Base-by-base conservation (phyloP, 192 early-diverging fungal species). In the Pilobolus umbonatus region DNA sequence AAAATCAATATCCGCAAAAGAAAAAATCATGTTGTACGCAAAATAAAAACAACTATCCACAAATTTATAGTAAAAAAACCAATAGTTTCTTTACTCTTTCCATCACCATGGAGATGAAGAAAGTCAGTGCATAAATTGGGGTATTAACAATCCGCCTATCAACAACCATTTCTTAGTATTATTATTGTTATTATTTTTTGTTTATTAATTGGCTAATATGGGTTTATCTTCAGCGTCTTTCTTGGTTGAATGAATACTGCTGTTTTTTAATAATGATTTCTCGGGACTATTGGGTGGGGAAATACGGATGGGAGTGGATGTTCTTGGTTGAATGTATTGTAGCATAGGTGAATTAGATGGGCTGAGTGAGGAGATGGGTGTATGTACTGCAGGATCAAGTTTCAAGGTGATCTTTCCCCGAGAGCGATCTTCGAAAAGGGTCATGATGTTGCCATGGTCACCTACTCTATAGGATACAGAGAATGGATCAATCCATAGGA, bases 401-500 rank as follows among this genome's bases (percentile, higher is more conserved):
- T 69, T 69, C n/a, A 69, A 55, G 4, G 67, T 60, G 5, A 64
- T 60, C 4, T 61, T 47, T 34, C 75, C 75, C 38, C 78, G 72
- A 31, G 68, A 57, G n/a, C 70, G 63, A 55, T 86, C 85, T 57
- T 89, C 83, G 61, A 81, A 89, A 31, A 89, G 60, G 3, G 84
- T 83, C 66, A 78, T 80, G 51, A 87, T 79, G 14, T 77, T 73
- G 17, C 85, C 85, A 57, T 86, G 81, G 62, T 89, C 87, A 29
- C 87, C 85, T 29, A 86, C 75, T 14, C 85, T 70, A 74, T 86
- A 89, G 0, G 87, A 83, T 28, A 89, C 87, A 40, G 65, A 75
- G 65, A 82, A 82, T n/a, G 87, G 87, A 55, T 89, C 87, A 56
- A 86, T 81, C 87, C 87, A 89, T 12, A 89, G 66, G 30, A 86